Conservation (phyloP, 306 rosid genomes). For the Parietaria judaica region DNA sequence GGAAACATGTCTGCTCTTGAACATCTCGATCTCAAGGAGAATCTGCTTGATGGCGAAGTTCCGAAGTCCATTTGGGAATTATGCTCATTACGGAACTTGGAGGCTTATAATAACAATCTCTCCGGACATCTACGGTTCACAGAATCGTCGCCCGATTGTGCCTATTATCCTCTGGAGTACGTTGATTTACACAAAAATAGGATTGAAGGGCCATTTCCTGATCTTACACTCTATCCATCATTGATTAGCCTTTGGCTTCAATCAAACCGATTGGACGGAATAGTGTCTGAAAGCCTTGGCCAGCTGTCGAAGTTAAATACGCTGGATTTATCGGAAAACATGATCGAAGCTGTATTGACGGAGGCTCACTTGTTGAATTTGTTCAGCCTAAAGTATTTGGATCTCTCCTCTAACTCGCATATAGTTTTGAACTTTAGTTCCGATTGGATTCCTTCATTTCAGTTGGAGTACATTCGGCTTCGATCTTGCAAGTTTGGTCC, state of each 20-base stretch:
- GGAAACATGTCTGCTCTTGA: slow-evolving; percentile 6
- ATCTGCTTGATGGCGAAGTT: slow-evolving; percentile 7
- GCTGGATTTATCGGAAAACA: neutral
- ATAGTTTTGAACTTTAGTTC: neutral
- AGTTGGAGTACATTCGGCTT: rapidly evolving
- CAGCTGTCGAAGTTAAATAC: neutral
- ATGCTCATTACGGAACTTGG: neutral
- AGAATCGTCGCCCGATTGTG: neutral
- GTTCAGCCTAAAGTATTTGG: neutral
- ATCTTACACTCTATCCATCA: slow-evolving; percentile 13
- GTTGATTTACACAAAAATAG: slow-evolving; percentile 5
- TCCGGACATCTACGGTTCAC: neutral
- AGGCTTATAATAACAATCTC: neutral
- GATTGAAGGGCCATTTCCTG: slow-evolving; percentile 4
- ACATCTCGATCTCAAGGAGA: neutral
- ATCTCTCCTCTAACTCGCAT: neutral
- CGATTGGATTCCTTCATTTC: slow-evolving; percentile 15
- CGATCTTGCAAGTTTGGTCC: slow-evolving; percentile 5
- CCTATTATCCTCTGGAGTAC: neutral
- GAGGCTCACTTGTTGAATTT: slow-evolving; percentile 4
- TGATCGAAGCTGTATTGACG: neutral
- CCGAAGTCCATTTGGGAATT: slow-evolving; percentile 3
- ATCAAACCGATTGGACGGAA: slow-evolving; percentile 7
- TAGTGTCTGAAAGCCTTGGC: slow-evolving; percentile 6
- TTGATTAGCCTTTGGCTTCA: neutral